Conservation (phyloP, 495 filamentous ascomycete species). For the Articulospora tetracladia region DNA sequence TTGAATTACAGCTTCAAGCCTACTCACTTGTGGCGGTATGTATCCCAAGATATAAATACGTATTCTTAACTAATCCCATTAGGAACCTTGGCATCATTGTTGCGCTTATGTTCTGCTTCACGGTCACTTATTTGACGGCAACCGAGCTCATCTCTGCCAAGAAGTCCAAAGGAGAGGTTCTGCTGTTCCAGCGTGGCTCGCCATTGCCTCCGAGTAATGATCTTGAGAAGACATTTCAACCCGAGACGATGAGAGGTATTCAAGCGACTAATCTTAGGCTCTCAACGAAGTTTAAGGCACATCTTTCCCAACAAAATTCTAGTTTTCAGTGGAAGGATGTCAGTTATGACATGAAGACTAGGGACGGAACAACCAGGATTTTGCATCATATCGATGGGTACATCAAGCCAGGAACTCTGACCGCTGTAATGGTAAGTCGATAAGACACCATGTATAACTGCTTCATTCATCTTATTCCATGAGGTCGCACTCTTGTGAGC, state of each 20-base stretch:
- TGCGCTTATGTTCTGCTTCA: conserved; percentile 61
- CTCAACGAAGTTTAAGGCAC: no score
- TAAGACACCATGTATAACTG: no score
- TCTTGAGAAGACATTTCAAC: not conserved
- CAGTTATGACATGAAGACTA: conserved; percentile 84
- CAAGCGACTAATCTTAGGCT: no score
- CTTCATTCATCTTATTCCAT: conserved; percentile 1
- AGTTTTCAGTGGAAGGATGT: conserved; percentile 83
- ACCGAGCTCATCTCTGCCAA: conserved; percentile 71
- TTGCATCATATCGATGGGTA: conserved; percentile 80
- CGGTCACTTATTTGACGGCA: conserved; percentile 61
- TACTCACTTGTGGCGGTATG: conserved; percentile 51
- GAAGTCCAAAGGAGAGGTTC: conserved; percentile 86
- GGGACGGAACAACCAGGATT: conserved; percentile 64
- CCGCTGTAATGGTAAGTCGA: conserved; percentile 60
- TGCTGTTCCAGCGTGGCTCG: conserved; percentile 79
- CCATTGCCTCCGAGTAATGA: no score
- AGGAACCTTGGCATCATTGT: conserved; percentile 60
- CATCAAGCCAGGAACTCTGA: conserved; percentile 85
- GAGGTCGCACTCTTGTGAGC: not conserved
- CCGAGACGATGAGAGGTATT: no score
- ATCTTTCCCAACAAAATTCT: conserved; percentile 42
- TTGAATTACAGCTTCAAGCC: conserved; percentile 53
- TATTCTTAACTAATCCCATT: not conserved
- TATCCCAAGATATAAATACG: not conserved